Percentiles rank a stretch among this genome's conserved stretches.
Conservation (phyloP, 2,329 filamentous ascomycete species). For the Stachybotrys chlorohalonatus region DNA sequence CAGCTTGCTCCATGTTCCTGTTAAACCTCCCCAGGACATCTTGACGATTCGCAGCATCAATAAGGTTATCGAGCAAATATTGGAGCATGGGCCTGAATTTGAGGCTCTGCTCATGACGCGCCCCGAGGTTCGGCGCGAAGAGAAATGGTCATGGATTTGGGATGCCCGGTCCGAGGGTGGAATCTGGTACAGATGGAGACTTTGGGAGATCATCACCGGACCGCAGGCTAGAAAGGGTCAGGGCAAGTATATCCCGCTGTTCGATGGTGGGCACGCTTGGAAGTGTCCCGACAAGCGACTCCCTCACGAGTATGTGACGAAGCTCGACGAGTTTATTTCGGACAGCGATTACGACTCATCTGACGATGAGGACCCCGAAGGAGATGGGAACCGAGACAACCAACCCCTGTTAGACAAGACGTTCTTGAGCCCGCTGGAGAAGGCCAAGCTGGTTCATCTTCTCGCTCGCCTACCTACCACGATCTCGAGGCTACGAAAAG, state of each 20-base stretch:
- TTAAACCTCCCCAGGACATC: conserved; percentile 68
- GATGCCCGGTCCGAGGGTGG: conserved; percentile 70
- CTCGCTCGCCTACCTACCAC: conserved; percentile 74
- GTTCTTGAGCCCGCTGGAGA: conserved; percentile 74
- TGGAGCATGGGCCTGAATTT: conserved; percentile 76
- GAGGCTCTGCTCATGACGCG: conserved; percentile 88
- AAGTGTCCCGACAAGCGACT: conserved; percentile 61
- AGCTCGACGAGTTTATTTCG: conserved; percentile 69
- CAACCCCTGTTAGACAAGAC: conserved; percentile 40
- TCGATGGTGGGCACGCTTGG: conserved; percentile 73
- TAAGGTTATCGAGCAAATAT: conserved; percentile 70
- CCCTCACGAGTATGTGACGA: conserved; percentile 73
- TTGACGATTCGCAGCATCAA: conserved; percentile 77
- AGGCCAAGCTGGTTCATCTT: conserved; percentile 75
- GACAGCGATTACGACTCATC: conserved; percentile 81
- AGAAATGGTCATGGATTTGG: conserved; percentile 93
- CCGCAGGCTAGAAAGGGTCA: conserved; percentile 35
- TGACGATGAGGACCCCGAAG: conserved; percentile 68
- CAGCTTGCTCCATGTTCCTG: conserved; percentile 55
- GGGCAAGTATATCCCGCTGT: conserved; percentile 54
- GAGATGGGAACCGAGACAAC: conserved; percentile 43
- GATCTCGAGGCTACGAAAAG: conserved; percentile 66
- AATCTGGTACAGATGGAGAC: conserved; percentile 85
- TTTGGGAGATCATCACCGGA: conserved; percentile 80
- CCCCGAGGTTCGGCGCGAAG: conserved; percentile 72